Evolutionary conservation across 1,139 yeast genomes (phyloP).

Genomic region (Taiozyma onychis): DNA sequence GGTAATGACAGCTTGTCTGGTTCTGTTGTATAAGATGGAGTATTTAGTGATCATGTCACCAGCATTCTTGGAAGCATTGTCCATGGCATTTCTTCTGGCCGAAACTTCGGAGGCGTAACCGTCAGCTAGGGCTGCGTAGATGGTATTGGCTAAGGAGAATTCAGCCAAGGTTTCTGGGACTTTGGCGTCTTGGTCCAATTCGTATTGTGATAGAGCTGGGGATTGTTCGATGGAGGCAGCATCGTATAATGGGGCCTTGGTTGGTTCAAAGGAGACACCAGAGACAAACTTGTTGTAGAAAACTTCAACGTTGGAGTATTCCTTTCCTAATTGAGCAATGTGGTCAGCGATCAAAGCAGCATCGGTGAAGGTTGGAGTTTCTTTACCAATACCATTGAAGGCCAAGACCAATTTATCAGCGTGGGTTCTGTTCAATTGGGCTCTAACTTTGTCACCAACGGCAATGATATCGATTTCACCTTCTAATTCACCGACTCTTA

Average conservation of each 20-base stretch:
- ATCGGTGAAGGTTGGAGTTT: conserved; percentile 90
- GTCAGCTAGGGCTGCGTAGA: conserved; percentile 91
- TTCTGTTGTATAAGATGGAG: conserved; percentile 97
- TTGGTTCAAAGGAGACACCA: conserved; percentile 89
- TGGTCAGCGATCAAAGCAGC: conserved; percentile 87
- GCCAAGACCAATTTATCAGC: conserved; percentile 65
- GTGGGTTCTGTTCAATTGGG: conserved; percentile 81
- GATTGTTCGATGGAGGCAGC: conserved; percentile 75
- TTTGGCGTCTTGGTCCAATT: conserved; percentile 72
- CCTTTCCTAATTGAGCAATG: conserved; percentile 54
- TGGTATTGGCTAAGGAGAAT: conserved; percentile 85
- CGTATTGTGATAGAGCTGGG: conserved; percentile 81
- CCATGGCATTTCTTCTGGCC: conserved; percentile 99
- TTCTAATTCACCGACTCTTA: conserved; percentile 47
- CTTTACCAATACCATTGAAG: conserved; percentile 90
- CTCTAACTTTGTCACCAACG: conserved; percentile 91
- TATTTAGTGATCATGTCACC: conserved; percentile 96
- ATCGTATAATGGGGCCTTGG: conserved; percentile 60
- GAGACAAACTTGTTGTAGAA: conserved; percentile 83
- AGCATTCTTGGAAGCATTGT: conserved; percentile 98
- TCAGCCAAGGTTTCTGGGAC: conserved; percentile 63
- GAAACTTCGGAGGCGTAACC: conserved; percentile 98
- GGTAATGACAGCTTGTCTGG: conserved; percentile 99
- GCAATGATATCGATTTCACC: conserved; percentile 79
- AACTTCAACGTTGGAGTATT: conserved; percentile 74